Base-by-base conservation (phyloP, 2,329 filamentous ascomycete species). In the Paecilomyces fulvus region DNA sequence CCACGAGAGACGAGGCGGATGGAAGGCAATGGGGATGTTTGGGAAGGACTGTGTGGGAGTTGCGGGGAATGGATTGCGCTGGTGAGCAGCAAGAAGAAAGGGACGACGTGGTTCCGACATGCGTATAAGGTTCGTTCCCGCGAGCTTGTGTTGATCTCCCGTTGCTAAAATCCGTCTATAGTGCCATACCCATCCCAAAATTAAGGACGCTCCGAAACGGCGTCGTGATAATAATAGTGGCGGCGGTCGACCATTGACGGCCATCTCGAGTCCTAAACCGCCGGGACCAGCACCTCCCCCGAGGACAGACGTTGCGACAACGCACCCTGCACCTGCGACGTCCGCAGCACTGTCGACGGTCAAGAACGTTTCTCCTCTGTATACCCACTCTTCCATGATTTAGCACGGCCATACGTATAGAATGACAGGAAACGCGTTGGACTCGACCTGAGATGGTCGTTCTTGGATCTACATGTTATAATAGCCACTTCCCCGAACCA, bases 71-170 rank as follows among this genome's bases (percentile, higher is more conserved):
- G 68, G 67, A 64, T 69, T 43, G 62, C 65, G 23, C 56, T 69
- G 14, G 62, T 67, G 48, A 92, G 87, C 75, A 90, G 86, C 70
- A 92, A 92, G 76, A 92, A 92, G 78, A 92, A 92, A 76, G 89
- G 89, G n/a, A 95, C 89, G 0, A 92, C 89, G 3, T 95, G 89
- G 89, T 95, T 92, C 72, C 80, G 90, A 62, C 90, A 95, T 72
- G 89, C 89, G 51, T 94, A 94, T 77, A 94, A 92, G 81, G 87
- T 89, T 73, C 70, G 76, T 70, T 52, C 6, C 3, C 11, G 8
- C 30, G 30, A 52, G 20, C 4, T 43, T n/a, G 10, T n/a, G 37
- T 20, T 43, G 37, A 43, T 43, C 37, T 43, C 37, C 37, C 37
- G 37, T 43, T 17, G n/a, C 37, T 43, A 37, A 37, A 17, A 20